phyloP scores from a whole-genome alignment of 2,329 filamentous ascomycete genomes.

The Fonsecaea erecta region DNA sequence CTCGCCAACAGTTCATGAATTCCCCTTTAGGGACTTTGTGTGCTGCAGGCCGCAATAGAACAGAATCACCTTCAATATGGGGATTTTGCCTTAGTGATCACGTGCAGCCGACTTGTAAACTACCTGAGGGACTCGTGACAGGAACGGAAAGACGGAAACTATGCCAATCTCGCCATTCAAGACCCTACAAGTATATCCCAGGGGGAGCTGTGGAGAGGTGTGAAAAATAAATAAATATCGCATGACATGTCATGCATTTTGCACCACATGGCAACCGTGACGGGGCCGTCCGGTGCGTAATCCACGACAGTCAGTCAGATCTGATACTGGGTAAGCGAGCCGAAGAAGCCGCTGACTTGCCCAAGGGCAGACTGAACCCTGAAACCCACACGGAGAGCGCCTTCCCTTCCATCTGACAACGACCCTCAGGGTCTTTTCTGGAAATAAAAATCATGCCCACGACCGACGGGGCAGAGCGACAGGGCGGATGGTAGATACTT shows the following conservation, averaged over 20 bases:
- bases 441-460: not conserved
- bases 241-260: constrained; percentile 3
- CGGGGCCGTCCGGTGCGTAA: not conserved
- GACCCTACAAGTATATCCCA: not conserved
- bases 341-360: constrained; percentile 18
- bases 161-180: not conserved
- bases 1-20: not conserved
- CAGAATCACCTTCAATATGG: not conserved
- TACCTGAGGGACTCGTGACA: not conserved
- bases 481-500: not conserved
- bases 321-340: constrained; percentile 15
- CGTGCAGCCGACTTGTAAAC: not conserved
- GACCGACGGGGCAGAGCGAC: not conserved
- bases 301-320: constrained; percentile 3
- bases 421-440: not conserved
- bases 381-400: not conserved
- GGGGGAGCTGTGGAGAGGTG: not conserved
- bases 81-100: not conserved
- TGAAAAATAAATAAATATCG: not conserved
- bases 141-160: not conserved
- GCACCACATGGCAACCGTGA: constrained; percentile 5
- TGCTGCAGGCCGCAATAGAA: not conserved
- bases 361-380: not conserved
- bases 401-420: not conserved
- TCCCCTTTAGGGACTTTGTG: not conserved